These are phyloP conservation scores for Ceratocystis huliohia DNA, from an alignment of 2,329 filamentous ascomycete genomes.

Conservation along the genomic window DNA sequence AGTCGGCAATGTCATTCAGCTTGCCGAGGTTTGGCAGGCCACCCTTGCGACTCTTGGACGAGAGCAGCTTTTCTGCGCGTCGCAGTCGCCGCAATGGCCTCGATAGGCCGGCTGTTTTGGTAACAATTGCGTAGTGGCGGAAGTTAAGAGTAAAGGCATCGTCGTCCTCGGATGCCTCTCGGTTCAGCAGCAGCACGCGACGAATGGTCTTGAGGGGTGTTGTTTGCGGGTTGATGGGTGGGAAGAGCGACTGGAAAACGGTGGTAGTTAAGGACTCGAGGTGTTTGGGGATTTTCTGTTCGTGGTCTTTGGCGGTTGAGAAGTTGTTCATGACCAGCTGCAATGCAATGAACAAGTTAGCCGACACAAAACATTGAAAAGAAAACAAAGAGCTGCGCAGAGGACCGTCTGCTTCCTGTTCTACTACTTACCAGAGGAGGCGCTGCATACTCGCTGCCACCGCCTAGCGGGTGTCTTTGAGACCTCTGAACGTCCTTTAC, in stretches of 20 bases:
- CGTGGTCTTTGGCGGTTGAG: constrained; percentile 46
- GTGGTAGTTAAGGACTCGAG: constrained; percentile 87
- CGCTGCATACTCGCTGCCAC: constrained; percentile 72
- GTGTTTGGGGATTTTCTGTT: constrained; percentile 72
- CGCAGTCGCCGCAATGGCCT: constrained; percentile 74
- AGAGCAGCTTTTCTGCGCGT: constrained; percentile 66
- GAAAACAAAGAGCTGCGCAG: background rate
- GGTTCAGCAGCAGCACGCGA: constrained; percentile 78
- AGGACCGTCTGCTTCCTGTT: background rate
- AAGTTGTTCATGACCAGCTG: constrained; percentile 98
- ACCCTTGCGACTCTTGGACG: constrained; percentile 41
- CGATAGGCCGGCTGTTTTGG: constrained; percentile 70
- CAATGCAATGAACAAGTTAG: background rate
- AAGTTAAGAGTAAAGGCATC: constrained; percentile 74
- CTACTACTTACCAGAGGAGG: constrained; percentile 55
- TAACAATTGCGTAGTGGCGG: constrained; percentile 90
- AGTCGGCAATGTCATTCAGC: constrained; percentile 87
- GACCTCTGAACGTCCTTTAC: constrained; percentile 80
- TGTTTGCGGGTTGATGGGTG: constrained; percentile 82
- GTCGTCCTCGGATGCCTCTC: constrained; percentile 50
- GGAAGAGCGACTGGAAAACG: constrained; percentile 91
- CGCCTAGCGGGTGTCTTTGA: constrained; percentile 68
- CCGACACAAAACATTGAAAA: background rate
- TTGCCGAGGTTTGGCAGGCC: constrained; percentile 78
- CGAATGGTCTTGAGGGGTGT: constrained; percentile 88